These are phyloP conservation scores for Euphrasia confusa DNA, from an alignment of 257 asterid species.

Conservation along the genomic window DNA sequence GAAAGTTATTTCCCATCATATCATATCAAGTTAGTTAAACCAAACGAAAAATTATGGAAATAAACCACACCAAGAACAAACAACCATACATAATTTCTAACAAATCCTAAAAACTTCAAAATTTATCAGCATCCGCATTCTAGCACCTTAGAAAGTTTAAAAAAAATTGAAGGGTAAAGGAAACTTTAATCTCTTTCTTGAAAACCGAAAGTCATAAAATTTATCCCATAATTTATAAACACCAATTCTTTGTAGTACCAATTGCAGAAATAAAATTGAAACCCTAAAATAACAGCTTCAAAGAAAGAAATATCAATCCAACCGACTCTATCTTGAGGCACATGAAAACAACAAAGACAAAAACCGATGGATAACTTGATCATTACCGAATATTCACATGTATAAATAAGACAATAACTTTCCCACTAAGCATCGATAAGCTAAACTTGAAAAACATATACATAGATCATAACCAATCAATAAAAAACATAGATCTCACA, in stretches of 20 bases:
- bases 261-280: too few relatives aligned
- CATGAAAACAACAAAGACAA: background rate
- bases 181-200: too few relatives aligned
- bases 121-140: too few relatives aligned
- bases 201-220: too few relatives aligned
- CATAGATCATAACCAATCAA: background rate
- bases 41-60: background rate
- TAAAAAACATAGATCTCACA: slow-evolving; percentile 37
- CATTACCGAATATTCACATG: background rate
- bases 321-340: background rate
- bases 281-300: background rate
- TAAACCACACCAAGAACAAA: background rate
- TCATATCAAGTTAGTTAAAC: background rate
- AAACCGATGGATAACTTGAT: background rate
- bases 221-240: too few relatives aligned
- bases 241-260: too few relatives aligned
- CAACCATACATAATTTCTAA: background rate
- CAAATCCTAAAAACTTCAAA: too few relatives aligned
- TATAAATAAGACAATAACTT: too few relatives aligned
- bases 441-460: background rate
- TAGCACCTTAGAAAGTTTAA: too few relatives aligned
- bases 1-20: background rate
- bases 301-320: background rate
- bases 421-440: background rate
- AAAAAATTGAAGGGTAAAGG: too few relatives aligned